Percentiles rank a stretch among this genome's conserved stretches.
Evolutionary conservation across 768 basidiomycete species (phyloP).

Genomic region (Pulveroboletus sp.): DNA sequence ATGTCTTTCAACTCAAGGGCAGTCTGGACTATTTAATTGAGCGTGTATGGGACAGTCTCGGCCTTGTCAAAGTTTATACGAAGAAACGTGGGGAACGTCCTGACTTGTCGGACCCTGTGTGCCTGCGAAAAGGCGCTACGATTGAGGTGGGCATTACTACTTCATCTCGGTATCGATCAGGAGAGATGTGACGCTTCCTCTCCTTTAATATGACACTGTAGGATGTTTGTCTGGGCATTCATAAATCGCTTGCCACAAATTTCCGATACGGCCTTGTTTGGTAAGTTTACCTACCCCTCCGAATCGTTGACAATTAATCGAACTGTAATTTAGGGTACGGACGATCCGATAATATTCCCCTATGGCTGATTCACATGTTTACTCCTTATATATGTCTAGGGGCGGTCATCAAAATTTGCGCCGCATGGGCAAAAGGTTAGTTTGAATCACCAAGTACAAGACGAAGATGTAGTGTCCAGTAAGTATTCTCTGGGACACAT

Average conservation of each 20-base stretch:
- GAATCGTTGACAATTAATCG: background rate
- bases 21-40: conserved; percentile 75
- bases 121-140: conserved; percentile 86
- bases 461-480: conserved; percentile 91
- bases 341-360: background rate
- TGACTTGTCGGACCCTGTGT: conserved; percentile 88
- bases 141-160: conserved; percentile 61
- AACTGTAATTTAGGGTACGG: conserved; percentile 25
- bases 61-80: conserved; percentile 89
- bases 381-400: conserved; percentile 41
- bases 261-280: conserved; percentile 96
- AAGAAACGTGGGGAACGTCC: conserved; percentile 96
- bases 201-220: conserved; percentile 21
- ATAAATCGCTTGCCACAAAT: conserved; percentile 83
- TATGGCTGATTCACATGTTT: background rate
- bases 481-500: conserved; percentile 33
- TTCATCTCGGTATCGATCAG: background rate
- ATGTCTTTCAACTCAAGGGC: background rate
- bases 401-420: conserved; percentile 90
- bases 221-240: conserved; percentile 91
- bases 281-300: conserved; percentile 41
- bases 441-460: conserved; percentile 75
- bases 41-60: conserved; percentile 77
- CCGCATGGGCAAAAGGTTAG: conserved; percentile 96
- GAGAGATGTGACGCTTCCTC: background rate